A percentile compares a stretch with the other conserved stretches of the same genome.
phyloP scores from a whole-genome alignment of 805 yeast genomes.

The Barnettozyma pratensis region DNA sequence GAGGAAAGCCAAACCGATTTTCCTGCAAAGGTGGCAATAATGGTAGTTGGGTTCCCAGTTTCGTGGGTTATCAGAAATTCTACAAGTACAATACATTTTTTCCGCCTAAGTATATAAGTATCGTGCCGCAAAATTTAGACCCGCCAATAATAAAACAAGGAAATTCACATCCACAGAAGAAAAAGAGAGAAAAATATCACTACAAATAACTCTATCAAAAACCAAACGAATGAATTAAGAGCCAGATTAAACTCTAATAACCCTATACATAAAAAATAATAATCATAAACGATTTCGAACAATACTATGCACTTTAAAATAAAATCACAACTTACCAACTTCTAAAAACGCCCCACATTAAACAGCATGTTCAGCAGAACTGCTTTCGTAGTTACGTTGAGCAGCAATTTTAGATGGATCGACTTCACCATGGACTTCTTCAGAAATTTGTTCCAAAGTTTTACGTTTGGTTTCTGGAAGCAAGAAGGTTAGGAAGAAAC shows the following conservation, averaged over 20 bases:
- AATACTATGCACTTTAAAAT: not conserved
- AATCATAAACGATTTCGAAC: not conserved
- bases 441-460: constrained; percentile 81
- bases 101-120: no score
- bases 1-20: no score
- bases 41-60: no score
- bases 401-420: constrained; percentile 37
- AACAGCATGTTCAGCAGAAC: constrained; percentile 18
- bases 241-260: not conserved
- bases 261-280: not conserved
- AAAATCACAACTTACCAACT: not conserved
- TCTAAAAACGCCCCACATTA: constrained; percentile 2
- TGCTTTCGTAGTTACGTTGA: constrained; percentile 11
- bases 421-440: constrained; percentile 77
- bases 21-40: no score
- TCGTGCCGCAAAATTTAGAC: no score
- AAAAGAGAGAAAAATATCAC: not conserved
- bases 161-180: not conserved
- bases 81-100: no score
- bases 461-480: constrained; percentile 90
- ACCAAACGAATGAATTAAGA: not conserved
- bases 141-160: no score
- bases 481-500: constrained; percentile 58
- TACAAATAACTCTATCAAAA: not conserved
- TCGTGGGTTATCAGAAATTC: no score